These are phyloP conservation scores for Leccinum barrowsii DNA, from an alignment of 768 basidiomycete genomes.

Conservation along the genomic window DNA sequence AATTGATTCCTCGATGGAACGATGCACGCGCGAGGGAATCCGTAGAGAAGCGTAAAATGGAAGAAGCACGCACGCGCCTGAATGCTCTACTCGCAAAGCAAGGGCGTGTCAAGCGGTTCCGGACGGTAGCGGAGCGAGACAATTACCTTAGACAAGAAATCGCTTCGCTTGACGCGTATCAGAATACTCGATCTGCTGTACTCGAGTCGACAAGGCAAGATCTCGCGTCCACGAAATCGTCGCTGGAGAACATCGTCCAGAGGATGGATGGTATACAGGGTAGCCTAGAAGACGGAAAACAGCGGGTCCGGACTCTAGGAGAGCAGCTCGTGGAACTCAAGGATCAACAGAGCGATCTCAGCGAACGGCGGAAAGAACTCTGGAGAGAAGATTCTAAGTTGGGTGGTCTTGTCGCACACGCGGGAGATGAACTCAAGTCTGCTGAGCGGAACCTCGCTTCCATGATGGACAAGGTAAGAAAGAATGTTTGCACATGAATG, in stretches of 20 bases:
- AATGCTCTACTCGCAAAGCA: slow-evolving; percentile 84
- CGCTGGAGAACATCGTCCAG: slow-evolving; percentile 55
- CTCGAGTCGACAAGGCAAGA: slow-evolving; percentile 53
- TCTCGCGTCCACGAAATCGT: slow-evolving; percentile 43
- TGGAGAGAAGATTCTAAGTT: slow-evolving; percentile 96
- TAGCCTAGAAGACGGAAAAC: slow-evolving; percentile 63
- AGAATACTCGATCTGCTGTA: slow-evolving; percentile 51
- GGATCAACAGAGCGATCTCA: slow-evolving; percentile 63
- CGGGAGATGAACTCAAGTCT: slow-evolving; percentile 73
- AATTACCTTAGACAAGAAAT: slow-evolving; percentile 80
- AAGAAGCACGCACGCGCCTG: slow-evolving; percentile 68
- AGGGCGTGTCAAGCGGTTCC: slow-evolving; percentile 82
- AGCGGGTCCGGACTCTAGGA: slow-evolving; percentile 50
- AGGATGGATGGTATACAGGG: slow-evolving; percentile 54
- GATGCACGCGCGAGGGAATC: slow-evolving; percentile 47
- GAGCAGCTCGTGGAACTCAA: slow-evolving; percentile 61
- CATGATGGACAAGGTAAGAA: slow-evolving; percentile 92
- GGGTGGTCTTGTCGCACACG: slow-evolving; percentile 70
- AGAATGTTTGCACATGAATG: neutral
- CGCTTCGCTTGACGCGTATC: slow-evolving; percentile 58
- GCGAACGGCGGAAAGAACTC: slow-evolving; percentile 83
- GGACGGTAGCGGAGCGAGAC: slow-evolving; percentile 81
- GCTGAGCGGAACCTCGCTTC: slow-evolving; percentile 76
- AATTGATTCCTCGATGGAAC: slow-evolving; percentile 70
- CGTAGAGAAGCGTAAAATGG: slow-evolving; percentile 62